phyloP scores from a whole-genome alignment of 495 filamentous ascomycete genomes.

The Tuber umbilicatum region DNA sequence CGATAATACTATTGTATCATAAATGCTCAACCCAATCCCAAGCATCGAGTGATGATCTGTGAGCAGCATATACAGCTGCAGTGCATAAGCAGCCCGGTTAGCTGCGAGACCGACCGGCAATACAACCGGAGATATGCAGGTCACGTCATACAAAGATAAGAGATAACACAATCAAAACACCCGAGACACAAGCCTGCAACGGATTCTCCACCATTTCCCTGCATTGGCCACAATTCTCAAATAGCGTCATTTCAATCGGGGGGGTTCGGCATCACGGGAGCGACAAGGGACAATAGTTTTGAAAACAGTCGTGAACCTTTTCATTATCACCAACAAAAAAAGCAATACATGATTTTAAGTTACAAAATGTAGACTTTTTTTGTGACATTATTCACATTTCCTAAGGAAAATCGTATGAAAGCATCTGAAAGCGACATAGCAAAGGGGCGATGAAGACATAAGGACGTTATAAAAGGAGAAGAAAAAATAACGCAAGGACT shows the following conservation, averaged over 20 bases:
- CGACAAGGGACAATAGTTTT: not conserved
- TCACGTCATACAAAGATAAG: not conserved
- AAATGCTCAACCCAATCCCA: not conserved
- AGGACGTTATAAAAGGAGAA: not conserved
- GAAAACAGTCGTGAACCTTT: slow-evolving; percentile 3
- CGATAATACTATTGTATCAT: not conserved
- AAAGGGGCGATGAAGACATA: not conserved
- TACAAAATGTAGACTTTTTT: slow-evolving; percentile 5
- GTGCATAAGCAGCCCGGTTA: not conserved
- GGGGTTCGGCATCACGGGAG: not conserved
- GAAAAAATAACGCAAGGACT: not conserved
- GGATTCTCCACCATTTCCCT: not conserved
- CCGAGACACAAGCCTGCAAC: not conserved
- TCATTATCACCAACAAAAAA: slow-evolving; percentile 6
- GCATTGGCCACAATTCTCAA: not conserved
- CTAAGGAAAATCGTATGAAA: not conserved
- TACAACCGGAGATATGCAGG: not conserved
- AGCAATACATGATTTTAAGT: slow-evolving; percentile 4
- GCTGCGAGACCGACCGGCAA: not conserved
- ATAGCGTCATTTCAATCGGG: not conserved
- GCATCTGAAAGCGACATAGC: not conserved
- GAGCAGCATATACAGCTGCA: not conserved
- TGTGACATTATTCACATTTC: slow-evolving; percentile 5
- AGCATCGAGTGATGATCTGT: not conserved
- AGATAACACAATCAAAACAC: slow-evolving; percentile 3